Evolutionary conservation across 352 stramenopile species (phyloP).

Genomic region (Phytophthora uliginosa): DNA sequence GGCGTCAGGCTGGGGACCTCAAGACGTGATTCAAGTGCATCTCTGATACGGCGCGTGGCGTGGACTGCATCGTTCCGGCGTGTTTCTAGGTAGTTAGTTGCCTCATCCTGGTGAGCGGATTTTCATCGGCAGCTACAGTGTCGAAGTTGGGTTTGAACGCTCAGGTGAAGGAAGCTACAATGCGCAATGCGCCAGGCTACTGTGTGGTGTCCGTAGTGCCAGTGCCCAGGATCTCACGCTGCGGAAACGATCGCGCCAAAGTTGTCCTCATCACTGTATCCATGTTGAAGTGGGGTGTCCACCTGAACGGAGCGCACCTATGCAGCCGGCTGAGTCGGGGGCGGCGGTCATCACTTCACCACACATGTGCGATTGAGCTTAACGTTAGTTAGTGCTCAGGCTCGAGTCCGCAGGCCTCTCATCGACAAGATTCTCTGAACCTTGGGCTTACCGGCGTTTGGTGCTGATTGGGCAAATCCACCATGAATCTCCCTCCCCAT

Average conservation of each 20-base stretch:
- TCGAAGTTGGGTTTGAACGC: neutral
- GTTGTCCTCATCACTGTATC: neutral
- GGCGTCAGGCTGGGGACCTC: neutral
- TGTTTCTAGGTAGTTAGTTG: neutral
- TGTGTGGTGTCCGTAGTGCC: neutral
- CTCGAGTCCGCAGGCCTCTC: no score
- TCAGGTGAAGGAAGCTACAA: neutral
- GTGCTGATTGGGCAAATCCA: neutral
- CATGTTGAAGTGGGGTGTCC: neutral
- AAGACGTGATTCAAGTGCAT: neutral
- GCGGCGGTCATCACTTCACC: no score
- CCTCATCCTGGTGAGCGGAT: neutral
- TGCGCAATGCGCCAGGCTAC: neutral
- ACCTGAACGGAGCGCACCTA: neutral
- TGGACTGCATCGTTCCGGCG: neutral
- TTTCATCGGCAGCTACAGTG: neutral
- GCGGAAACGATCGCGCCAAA: neutral
- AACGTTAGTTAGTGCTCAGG: no score
- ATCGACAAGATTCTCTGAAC: no score
- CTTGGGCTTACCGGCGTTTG: no score
- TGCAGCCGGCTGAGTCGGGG: neutral
- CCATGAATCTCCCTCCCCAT: neutral
- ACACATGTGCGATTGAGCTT: no score
- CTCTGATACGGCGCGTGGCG: neutral
- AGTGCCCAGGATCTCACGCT: neutral